phyloP scores from a whole-genome alignment of 805 yeast species.

The Cyberlindnera japonica region DNA sequence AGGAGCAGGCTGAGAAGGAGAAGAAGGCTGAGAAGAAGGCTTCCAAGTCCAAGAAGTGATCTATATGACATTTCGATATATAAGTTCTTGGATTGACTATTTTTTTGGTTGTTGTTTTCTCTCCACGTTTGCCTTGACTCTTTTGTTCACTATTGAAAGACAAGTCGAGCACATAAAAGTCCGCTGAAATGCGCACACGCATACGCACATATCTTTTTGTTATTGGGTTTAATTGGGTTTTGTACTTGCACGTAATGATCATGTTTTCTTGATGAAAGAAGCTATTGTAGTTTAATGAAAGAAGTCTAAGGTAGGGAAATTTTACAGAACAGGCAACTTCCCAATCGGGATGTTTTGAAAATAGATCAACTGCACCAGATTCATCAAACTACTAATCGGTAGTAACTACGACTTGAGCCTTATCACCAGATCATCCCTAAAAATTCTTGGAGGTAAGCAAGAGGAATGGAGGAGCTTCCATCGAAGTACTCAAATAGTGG shows the following conservation, averaged over 20 bases:
- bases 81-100: conserved; percentile 9
- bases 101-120: conserved; percentile 7
- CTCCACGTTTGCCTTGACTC: neutral
- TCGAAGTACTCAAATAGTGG: conserved; percentile 26
- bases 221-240: conserved; percentile 15
- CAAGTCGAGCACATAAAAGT: conserved; percentile 2
- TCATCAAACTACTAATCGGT: too few relatives aligned
- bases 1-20: conserved; percentile 92
- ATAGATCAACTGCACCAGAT: too few relatives aligned
- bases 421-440: too few relatives aligned
- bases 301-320: too few relatives aligned
- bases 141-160: conserved; percentile 1
- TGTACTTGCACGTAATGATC: conserved; percentile 19
- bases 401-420: too few relatives aligned
- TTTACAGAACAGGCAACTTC: neutral
- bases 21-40: conserved; percentile 53
- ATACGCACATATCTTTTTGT: conserved; percentile 3
- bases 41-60: conserved; percentile 22
- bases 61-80: neutral
- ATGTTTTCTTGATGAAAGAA: conserved; percentile 18
- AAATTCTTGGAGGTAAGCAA: conserved; percentile 1
- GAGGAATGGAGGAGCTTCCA: conserved; percentile 21
- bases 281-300: too few relatives aligned
- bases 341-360: neutral
- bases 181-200: conserved; percentile 1